Base-by-base conservation (phyloP, 371 early-diverging fungal genomes). In the Amoeboaphelidium occidentale region DNA sequence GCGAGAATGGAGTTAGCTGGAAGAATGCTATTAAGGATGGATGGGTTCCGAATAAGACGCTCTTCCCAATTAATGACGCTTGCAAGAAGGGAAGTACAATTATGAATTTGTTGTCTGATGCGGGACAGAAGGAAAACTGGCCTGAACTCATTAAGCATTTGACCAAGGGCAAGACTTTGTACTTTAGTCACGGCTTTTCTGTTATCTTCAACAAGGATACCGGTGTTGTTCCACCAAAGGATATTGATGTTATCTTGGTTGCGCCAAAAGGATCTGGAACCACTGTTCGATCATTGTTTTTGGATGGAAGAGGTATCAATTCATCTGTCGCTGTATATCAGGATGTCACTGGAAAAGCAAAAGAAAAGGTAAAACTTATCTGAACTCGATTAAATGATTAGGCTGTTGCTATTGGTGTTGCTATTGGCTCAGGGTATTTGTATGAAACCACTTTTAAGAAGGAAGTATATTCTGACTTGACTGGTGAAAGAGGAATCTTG, bases 111-210 rank as follows among this genome's bases (percentile, higher is more conserved):
- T 75, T 94, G 26, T 89, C 90, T 10, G 94, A 94, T 68, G 94
- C 94, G 45, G 87, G 79, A 48, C 94, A 94, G 65, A 84, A 74
- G 67, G 80, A 79, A 50, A 72, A 78, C 57, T 94, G 94, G 94
- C 73, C 79, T 58, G 62, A 75, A 54, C 72, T 94, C 70, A 77
- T 79, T 70, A 79, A 81, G 48, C 73, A 76, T 61, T 60, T 94
- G 51, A 89, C 88, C 58, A 82, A 84, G 56, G 94, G 90, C 61
- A 94, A 94, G 78, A 91, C 92, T 25, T 79, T 94, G 49, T 90
- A 87, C 74, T 94, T 94, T 69, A 84, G 85, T 51, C 92, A 94
- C 72, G 94, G 94, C 54, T 94, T 94, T 70, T 80, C 82, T 53
- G 76, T 94, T 50, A 82, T 90, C 55, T 94, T 79, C 73, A 70